Percentiles rank a stretch among this genome's conserved stretches.
phyloP scores from a whole-genome alignment of 257 asterid genomes.

The Anisodus acutangulus region DNA sequence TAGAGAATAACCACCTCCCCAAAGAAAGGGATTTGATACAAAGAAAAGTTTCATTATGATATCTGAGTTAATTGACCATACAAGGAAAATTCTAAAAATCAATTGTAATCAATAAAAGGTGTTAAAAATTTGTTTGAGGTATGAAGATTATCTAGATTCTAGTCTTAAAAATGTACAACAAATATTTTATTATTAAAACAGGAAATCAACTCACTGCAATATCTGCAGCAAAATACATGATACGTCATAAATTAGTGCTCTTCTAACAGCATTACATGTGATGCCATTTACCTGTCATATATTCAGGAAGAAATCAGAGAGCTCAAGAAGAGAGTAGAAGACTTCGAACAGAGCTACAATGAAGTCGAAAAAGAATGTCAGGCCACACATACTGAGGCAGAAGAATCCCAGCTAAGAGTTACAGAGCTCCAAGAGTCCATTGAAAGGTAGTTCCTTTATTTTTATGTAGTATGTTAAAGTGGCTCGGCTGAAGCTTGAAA shows the following conservation, averaged over 20 bases:
- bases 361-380: constrained; percentile 68
- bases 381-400: constrained; percentile 66
- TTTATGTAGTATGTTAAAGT: neutral
- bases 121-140: neutral
- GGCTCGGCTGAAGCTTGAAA: constrained; percentile 25
- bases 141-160: neutral
- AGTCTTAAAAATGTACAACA: neutral
- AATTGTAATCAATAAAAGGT: neutral
- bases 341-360: constrained; percentile 60
- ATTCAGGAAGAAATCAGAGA: constrained; percentile 70
- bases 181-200: neutral
- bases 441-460: constrained; percentile 58
- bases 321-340: constrained; percentile 65
- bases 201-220: constrained; percentile 20
- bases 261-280: neutral
- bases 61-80: neutral
- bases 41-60: neutral
- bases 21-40: neutral
- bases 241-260: neutral
- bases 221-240: constrained; percentile 4
- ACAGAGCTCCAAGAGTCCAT: constrained; percentile 77
- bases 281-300: constrained; percentile 24
- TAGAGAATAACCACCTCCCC: neutral
- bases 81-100: constrained; percentile 22
- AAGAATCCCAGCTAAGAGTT: constrained; percentile 68